Percentiles rank a stretch among this genome's conserved stretches.
Evolutionary conservation across 179 eudicot species (phyloP).

Genomic region (Silene noctiflora): DNA sequence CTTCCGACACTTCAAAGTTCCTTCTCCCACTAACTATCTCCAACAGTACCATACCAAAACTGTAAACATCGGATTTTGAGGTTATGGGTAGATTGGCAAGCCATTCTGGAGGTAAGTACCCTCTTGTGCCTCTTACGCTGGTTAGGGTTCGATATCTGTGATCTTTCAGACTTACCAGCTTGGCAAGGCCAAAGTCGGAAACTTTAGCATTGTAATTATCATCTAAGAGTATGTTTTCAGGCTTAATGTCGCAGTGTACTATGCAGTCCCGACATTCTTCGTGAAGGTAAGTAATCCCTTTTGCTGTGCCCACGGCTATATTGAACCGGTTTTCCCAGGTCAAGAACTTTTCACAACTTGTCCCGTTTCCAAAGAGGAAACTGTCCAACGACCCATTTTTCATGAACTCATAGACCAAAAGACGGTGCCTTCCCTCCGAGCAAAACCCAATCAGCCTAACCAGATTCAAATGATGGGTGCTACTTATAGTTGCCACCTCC

Average conservation of each 20-base stretch:
- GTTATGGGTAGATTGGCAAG: slow-evolving; percentile 77
- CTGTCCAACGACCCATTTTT: slow-evolving; percentile 75
- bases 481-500: slow-evolving; percentile 92
- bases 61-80: slow-evolving; percentile 74
- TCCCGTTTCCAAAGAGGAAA: slow-evolving; percentile 49
- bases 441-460: slow-evolving; percentile 80
- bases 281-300: slow-evolving; percentile 80
- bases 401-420: slow-evolving; percentile 84
- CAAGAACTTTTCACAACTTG: slow-evolving; percentile 40
- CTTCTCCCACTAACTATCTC: slow-evolving; percentile 81
- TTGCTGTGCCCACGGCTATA: slow-evolving; percentile 81
- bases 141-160: slow-evolving; percentile 61
- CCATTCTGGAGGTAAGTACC: slow-evolving; percentile 94
- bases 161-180: slow-evolving; percentile 61
- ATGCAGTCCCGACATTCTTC: slow-evolving; percentile 92
- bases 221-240: slow-evolving; percentile 78
- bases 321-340: slow-evolving; percentile 64
- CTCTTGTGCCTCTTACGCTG: slow-evolving; percentile 76
- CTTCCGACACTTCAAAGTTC: slow-evolving; percentile 62
- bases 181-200: slow-evolving; percentile 87
- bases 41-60: slow-evolving; percentile 85
- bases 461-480: slow-evolving; percentile 82
- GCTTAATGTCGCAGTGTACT: slow-evolving; percentile 80
- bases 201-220: slow-evolving; percentile 69
- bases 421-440: slow-evolving; percentile 75